Evolutionary conservation across 129 eudicot species (phyloP).

Genomic region (Chrysanthemum makinoi): DNA sequence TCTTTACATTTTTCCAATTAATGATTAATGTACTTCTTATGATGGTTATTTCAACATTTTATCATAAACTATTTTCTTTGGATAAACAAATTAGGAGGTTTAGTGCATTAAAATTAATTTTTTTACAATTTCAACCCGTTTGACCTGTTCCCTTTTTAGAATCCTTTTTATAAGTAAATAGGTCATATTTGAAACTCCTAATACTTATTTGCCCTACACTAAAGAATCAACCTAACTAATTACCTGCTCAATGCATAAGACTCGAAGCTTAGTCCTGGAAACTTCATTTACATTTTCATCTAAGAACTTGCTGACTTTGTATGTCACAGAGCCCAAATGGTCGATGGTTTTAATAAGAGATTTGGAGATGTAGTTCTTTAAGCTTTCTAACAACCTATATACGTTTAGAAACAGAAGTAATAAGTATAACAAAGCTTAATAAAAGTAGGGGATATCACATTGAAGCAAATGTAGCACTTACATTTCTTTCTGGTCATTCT

Average conservation of each 20-base stretch:
- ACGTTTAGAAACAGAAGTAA: background rate
- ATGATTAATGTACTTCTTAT: no score
- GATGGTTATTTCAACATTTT: no score
- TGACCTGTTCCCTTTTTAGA: no score
- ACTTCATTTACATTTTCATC: constrained; percentile 48
- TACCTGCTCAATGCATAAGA: constrained; percentile 70
- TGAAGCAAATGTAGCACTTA: constrained; percentile 31
- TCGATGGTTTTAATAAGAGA: constrained; percentile 79
- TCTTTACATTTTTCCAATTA: no score
- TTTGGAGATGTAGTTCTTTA: constrained; percentile 62
- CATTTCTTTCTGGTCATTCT: constrained; percentile 54
- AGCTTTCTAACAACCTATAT: constrained; percentile 59
- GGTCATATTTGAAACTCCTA: background rate
- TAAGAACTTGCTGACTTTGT: constrained; percentile 54
- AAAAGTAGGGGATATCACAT: background rate
- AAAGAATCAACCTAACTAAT: constrained; percentile 6
- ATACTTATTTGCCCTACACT: background rate
- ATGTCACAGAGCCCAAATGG: constrained; percentile 81
- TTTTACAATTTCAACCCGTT: no score
- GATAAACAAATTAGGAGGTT: no score
- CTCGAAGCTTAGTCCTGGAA: constrained; percentile 44
- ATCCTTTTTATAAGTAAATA: background rate
- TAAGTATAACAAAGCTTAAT: constrained; percentile 10
- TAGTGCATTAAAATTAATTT: no score
- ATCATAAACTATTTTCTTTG: no score